Evolutionary conservation across 2,329 filamentous ascomycete genomes (phyloP).

Genomic region (Fusarium sublunatum): DNA sequence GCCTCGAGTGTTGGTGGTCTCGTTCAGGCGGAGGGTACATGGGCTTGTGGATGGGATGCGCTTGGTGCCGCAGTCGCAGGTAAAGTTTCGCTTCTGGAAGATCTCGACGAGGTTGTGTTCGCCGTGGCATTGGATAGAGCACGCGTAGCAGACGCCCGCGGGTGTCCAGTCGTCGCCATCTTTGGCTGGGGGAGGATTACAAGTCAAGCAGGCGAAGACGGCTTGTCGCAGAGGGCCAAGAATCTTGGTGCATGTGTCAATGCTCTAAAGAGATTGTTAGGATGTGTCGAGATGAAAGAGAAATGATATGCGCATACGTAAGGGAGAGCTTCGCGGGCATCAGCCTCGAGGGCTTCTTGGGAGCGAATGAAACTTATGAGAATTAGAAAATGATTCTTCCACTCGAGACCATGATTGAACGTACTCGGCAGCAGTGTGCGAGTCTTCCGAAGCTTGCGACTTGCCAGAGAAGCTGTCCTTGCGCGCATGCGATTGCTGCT

Average conservation of each 20-base stretch:
- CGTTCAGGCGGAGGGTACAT: slow-evolving; percentile 80
- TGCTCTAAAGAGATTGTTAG: slow-evolving; percentile 70
- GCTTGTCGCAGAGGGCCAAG: slow-evolving; percentile 88
- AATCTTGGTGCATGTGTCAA: slow-evolving; percentile 91
- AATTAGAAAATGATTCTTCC: not conserved
- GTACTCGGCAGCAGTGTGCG: slow-evolving; percentile 79
- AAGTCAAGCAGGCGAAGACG: slow-evolving; percentile 93
- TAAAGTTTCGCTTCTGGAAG: slow-evolving; percentile 94
- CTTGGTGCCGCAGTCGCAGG: slow-evolving; percentile 94
- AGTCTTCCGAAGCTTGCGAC: slow-evolving; percentile 68
- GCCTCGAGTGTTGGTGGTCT: slow-evolving; percentile 79
- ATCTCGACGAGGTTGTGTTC: slow-evolving; percentile 96
- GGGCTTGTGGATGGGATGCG: slow-evolving; percentile 76
- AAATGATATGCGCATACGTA: slow-evolving; percentile 71
- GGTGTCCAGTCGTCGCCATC: slow-evolving; percentile 62
- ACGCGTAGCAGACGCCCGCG: slow-evolving; percentile 94
- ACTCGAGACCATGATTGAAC: slow-evolving; percentile 6
- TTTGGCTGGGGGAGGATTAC: slow-evolving; percentile 80
- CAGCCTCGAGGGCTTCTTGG: slow-evolving; percentile 91
- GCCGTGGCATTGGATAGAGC: slow-evolving; percentile 95
- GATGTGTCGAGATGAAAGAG: slow-evolving; percentile 8
- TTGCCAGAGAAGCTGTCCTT: slow-evolving; percentile 70
- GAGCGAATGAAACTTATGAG: slow-evolving; percentile 81
- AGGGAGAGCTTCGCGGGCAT: slow-evolving; percentile 93
- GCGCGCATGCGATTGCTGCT: slow-evolving; percentile 51